phyloP scores from a whole-genome alignment of 2,329 filamentous ascomycete species.

The Bipolaris gigantea region DNA sequence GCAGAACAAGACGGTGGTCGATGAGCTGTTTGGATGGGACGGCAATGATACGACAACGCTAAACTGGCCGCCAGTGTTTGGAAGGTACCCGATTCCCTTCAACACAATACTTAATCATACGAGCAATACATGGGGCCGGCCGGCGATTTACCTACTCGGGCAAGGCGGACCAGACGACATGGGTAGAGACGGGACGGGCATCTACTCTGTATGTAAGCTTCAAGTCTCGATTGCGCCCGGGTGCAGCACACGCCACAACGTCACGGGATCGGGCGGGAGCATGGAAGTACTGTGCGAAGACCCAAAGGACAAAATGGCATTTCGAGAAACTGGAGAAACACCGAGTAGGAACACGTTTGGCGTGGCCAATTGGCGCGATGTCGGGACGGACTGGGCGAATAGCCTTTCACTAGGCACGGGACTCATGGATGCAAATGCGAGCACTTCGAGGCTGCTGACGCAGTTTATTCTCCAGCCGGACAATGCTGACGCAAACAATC shows the following conservation, averaged over 20 bases:
- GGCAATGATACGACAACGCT: conserved; percentile 55
- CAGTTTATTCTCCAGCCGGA: conserved; percentile 47
- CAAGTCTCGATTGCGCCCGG: conserved; percentile 64
- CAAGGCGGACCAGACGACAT: conserved; percentile 26
- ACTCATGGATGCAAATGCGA: conserved; percentile 47
- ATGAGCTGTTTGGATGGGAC: conserved; percentile 69
- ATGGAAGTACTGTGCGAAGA: conserved; percentile 67
- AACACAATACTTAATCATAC: conserved; percentile 60
- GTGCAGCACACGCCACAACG: conserved; percentile 64
- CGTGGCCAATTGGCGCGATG: conserved; percentile 48
- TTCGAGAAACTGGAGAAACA: conserved; percentile 54
- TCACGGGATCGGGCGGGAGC: conserved; percentile 55
- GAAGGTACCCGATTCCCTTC: conserved; percentile 59
- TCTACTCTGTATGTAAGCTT: conserved; percentile 69
- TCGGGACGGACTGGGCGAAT: conserved; percentile 49
- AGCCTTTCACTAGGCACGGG: conserved; percentile 50
- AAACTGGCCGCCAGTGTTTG: conserved; percentile 47
- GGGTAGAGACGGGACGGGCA: conserved; percentile 22
- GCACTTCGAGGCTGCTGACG: conserved; percentile 49
- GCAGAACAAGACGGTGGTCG: conserved; percentile 56
- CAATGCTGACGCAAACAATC: conserved; percentile 13
- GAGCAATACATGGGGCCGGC: conserved; percentile 42
- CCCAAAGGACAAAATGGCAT: conserved; percentile 57
- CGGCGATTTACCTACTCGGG: conserved; percentile 68
- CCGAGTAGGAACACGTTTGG: conserved; percentile 56